Evolutionary conservation across 257 asterid species (phyloP), one percentile per base, ranked within the genome.

Genomic region (Solanum bukasovii): DNA sequence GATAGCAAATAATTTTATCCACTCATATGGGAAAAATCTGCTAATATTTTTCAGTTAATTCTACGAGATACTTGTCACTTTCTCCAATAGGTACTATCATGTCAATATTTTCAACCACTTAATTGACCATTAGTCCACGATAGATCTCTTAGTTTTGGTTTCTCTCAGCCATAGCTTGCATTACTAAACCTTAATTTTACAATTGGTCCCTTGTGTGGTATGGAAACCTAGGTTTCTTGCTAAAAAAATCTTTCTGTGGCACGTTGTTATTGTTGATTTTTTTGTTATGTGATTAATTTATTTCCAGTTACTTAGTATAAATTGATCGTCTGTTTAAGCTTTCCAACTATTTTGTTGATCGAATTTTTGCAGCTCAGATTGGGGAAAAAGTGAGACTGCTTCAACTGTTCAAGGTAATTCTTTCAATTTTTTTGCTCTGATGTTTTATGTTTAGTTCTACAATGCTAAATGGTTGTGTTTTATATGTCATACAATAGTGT

Each of bases 81-180:
- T 52, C 1, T 2, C 1, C 9, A 0, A 18, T 16, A 52, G 63
- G 10, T 52, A 52, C 3, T 52, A 16, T 52, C 9, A 0, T 9
- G 44, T 40, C 13, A 40, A 9, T 2, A 49, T 14, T 49, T 16
- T 16, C 23, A 6, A 52, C 1, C 61, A 49, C 9, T 52, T 16
- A 0, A 14, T 52, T 5, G 63, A 52, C 1, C 7, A 46, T 2
- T 13, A 13, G 1, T 1, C 7, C 59, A 13, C 0, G 3, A 42
- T 10, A 1, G 0, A 46, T 13, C 20, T 46, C 2, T 46, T 46
- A 5, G 11, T 59, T 59, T 59, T 61, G 27, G 13, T 61, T 59
- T 21, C 27, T 8, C 68, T 61, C 68, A 61, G 27, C 29, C 3
- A 61, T 23, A 61, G 29, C 68, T 61, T 61, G 9, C 29, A 61